Percentiles rank a stretch among this genome's conserved stretches.
phyloP scores from a whole-genome alignment of 768 basidiomycete species.

The Tylopilus sp. region DNA sequence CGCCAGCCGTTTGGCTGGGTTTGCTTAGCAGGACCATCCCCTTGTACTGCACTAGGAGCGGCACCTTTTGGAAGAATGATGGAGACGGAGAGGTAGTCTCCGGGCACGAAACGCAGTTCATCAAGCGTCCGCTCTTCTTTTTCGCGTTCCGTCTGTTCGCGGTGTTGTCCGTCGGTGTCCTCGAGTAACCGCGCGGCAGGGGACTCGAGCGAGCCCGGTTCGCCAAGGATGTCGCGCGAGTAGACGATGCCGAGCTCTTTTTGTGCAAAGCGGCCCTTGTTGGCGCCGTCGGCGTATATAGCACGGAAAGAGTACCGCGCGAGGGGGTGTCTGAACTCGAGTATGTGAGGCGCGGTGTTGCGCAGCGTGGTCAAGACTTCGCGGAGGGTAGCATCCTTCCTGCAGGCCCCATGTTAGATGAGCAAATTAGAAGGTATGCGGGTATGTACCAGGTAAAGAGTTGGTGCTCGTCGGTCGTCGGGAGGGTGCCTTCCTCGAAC shows the following conservation, averaged over 20 bases:
- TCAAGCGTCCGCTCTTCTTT: slow-evolving; percentile 72
- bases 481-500: slow-evolving; percentile 76
- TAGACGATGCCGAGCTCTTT: slow-evolving; percentile 83
- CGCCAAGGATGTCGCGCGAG: slow-evolving; percentile 81
- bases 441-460: slow-evolving; percentile 69
- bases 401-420: slow-evolving; percentile 24
- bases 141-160: slow-evolving; percentile 41
- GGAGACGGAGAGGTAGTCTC: slow-evolving; percentile 75
- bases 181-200: slow-evolving; percentile 61
- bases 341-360: slow-evolving; percentile 59
- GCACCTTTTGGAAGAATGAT: slow-evolving; percentile 70
- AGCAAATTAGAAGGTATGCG: background rate
- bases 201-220: slow-evolving; percentile 59
- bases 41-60: slow-evolving; percentile 40
- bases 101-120: slow-evolving; percentile 75
- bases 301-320: slow-evolving; percentile 80
- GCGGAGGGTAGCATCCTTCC: slow-evolving; percentile 80
- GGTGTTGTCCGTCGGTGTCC: slow-evolving; percentile 38
- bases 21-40: slow-evolving; percentile 40
- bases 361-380: slow-evolving; percentile 79
- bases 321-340: slow-evolving; percentile 78
- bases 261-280: slow-evolving; percentile 66
- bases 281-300: slow-evolving; percentile 70
- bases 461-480: slow-evolving; percentile 79
- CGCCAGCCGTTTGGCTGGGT: slow-evolving; percentile 36